Evolutionary conservation across 1,284 basidiomycete genomes (phyloP).

Genomic region (Trametes hirsuta): DNA sequence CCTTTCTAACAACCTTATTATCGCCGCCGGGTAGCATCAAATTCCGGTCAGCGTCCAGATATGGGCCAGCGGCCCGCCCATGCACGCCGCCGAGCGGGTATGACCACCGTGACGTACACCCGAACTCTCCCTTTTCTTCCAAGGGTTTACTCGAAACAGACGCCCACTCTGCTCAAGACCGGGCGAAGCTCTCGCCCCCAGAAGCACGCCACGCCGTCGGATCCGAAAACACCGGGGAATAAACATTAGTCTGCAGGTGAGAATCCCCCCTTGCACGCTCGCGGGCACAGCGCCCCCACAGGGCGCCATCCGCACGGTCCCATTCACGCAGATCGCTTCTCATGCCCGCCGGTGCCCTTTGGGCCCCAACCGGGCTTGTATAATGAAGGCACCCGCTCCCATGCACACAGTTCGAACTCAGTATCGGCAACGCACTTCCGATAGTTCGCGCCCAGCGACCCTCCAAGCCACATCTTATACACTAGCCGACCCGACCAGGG

Average conservation of each 20-base stretch:
- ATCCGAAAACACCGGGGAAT: neutral
- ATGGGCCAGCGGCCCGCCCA: too few relatives aligned
- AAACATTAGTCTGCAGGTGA: conserved; percentile 2
- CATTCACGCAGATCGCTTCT: neutral
- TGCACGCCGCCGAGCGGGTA: too few relatives aligned
- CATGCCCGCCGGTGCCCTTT: neutral
- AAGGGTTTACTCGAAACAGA: too few relatives aligned
- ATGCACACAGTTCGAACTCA: neutral
- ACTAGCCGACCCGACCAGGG: too few relatives aligned
- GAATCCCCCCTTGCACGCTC: neutral
- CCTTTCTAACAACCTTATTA: too few relatives aligned
- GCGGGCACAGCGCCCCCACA: neutral
- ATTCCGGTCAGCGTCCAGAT: too few relatives aligned
- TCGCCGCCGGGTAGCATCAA: too few relatives aligned
- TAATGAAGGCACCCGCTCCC: neutral
- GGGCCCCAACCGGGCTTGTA: neutral
- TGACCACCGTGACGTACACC: too few relatives aligned
- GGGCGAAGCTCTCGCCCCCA: neutral
- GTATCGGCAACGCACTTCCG: neutral
- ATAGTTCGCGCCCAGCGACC: neutral
- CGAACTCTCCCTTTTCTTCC: too few relatives aligned
- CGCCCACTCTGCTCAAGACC: neutral
- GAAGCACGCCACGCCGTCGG: neutral
- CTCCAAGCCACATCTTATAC: neutral
- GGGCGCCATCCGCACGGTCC: neutral